Evolutionary conservation across 2,329 filamentous ascomycete genomes (phyloP), one percentile per base, ranked within the genome.

Genomic region (Hyphodiscus sp.): DNA sequence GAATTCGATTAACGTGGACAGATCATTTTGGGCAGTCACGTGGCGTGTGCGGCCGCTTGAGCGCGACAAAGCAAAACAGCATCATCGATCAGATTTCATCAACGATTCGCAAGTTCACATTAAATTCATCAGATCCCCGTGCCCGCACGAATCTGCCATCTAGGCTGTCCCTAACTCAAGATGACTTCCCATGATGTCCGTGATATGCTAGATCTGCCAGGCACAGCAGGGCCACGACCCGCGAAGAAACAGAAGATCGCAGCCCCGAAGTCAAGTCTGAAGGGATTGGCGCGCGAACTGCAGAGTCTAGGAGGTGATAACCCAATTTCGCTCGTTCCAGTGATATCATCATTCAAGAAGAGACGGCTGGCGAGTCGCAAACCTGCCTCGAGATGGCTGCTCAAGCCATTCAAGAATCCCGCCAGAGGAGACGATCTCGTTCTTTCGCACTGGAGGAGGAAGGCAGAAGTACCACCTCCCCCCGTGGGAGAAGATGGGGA

Each of bases 121-220:
- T n/a, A n/a, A n/a, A n/a, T 15, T 45, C 43, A 20, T 45, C 19
- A 19, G 20, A 11, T 45, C 20, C 9, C 5, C 18, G 19, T 9
- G 9, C 20, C 6, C n/a, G n/a, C 16, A 2, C 33, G 23, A 26
- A 26, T 38, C 13, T 38, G 11, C 29, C 29, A 8, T 33, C 29
- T 7, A 33, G 4, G 16, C 33, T 38, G 11, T n/a, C 33, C 2
- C 26, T 26, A 41, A 16, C 29, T n/a, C 49, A 76, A 65, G 59
- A 89, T 89, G 85, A 78, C 85, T 57, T 86, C 86, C 58, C 81
- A 84, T 69, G 90, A 95, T 77, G 82, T 95, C 63, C 89, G 88
- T 74, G 90, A 95, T 70, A 89, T 95, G 68, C 83, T 95, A 67
- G 89, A 91, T 70, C 77, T 95, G 68, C 85, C 86, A 61, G 74